Conservation (phyloP, 345 rosid species). For the Gossypium mustelinum region DNA sequence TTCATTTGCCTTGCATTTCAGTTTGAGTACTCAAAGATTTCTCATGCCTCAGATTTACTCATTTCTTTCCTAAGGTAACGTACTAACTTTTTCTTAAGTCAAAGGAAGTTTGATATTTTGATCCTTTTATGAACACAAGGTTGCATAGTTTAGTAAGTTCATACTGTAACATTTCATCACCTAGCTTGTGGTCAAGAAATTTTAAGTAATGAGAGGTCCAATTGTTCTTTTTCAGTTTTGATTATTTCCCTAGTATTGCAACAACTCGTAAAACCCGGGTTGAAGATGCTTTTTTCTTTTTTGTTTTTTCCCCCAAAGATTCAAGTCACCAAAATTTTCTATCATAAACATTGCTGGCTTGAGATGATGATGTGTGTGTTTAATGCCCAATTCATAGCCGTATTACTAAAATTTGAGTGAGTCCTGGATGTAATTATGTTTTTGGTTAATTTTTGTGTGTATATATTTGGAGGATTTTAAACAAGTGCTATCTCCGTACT, state of each 20-base stretch:
- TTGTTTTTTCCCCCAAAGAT: constrained; percentile 1
- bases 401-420: too few relatives aligned
- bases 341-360: not conserved
- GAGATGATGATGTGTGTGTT: not conserved
- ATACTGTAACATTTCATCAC: not conserved
- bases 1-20: constrained; percentile 9
- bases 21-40: not conserved
- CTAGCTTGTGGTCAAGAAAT: constrained; percentile 3
- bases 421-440: too few relatives aligned
- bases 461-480: too few relatives aligned
- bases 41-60: not conserved
- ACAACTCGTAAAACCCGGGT: not conserved
- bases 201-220: not conserved
- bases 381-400: too few relatives aligned
- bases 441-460: too few relatives aligned
- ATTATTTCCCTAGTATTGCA: not conserved
- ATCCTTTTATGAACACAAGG: not conserved
- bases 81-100: not conserved
- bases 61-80: not conserved
- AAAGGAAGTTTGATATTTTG: not conserved
- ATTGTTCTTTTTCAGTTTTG: not conserved
- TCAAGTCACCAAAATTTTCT: not conserved
- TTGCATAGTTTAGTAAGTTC: not conserved
- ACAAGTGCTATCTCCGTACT: too few relatives aligned
- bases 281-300: not conserved